Evolutionary conservation across 352 stramenopile genomes (phyloP).

Genomic region (Pythium aphanidermatum): DNA sequence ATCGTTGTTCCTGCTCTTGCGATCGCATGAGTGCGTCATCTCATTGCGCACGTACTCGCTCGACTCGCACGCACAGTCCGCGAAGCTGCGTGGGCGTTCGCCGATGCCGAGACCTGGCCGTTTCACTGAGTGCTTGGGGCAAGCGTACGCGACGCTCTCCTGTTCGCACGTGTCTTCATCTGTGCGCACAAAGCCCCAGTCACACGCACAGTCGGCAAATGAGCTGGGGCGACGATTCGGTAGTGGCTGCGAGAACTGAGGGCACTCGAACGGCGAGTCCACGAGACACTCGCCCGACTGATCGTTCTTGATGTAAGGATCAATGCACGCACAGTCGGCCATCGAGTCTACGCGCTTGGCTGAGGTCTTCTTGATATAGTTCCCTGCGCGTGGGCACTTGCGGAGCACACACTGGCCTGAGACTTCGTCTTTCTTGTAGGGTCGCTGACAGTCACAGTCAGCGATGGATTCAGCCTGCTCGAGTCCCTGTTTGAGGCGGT

Average conservation of each 20-base stretch:
- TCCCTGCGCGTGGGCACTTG: slow-evolving; percentile 61
- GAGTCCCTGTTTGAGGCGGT: slow-evolving; percentile 34
- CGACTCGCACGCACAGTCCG: slow-evolving; percentile 63
- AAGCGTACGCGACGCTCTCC: slow-evolving; percentile 53
- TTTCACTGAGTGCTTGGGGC: slow-evolving; percentile 50
- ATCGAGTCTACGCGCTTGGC: slow-evolving; percentile 38
- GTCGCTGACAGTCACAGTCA: slow-evolving; percentile 68
- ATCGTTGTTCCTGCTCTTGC: slow-evolving; percentile 9
- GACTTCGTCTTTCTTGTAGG: slow-evolving; percentile 62
- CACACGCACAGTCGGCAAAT: slow-evolving; percentile 69
- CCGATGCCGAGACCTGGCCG: slow-evolving; percentile 26
- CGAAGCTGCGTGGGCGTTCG: slow-evolving; percentile 50
- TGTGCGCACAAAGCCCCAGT: slow-evolving; percentile 63
- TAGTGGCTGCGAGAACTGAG: slow-evolving; percentile 25
- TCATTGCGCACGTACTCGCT: slow-evolving; percentile 52
- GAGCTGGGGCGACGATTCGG: slow-evolving; percentile 29
- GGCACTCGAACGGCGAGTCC: slow-evolving; percentile 11
- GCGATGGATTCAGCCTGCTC: slow-evolving; percentile 32
- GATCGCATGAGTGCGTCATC: slow-evolving; percentile 41
- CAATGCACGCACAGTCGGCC: slow-evolving; percentile 62
- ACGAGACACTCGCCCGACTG: slow-evolving; percentile 63
- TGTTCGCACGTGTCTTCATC: slow-evolving; percentile 35
- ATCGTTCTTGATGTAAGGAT: slow-evolving; percentile 62
- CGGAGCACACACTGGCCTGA: slow-evolving; percentile 46
- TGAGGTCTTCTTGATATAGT: slow-evolving; percentile 59